phyloP scores from a whole-genome alignment of 805 yeast genomes.

The Geotrichum ghanense region DNA sequence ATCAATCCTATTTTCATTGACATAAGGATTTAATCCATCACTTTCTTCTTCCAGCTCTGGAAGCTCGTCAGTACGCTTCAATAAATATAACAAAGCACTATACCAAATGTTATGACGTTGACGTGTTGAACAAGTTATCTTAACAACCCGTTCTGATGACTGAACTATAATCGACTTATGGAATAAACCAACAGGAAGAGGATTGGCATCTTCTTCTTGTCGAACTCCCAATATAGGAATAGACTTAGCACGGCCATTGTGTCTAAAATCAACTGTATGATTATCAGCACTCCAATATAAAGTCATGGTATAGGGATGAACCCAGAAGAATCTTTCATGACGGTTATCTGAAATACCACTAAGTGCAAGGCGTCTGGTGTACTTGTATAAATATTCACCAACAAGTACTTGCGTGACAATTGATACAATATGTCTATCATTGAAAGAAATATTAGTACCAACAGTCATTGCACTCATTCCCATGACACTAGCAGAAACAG shows the following conservation, averaged over 20 bases:
- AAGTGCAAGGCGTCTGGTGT: conserved; percentile 63
- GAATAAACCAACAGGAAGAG: conserved; percentile 79
- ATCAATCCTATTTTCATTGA: conserved; percentile 9
- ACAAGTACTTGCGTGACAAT: conserved; percentile 87
- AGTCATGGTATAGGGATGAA: conserved; percentile 86
- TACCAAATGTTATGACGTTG: conserved; percentile 88
- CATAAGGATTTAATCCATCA: conserved; percentile 8
- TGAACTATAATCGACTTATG: conserved; percentile 73
- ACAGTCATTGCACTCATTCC: conserved; percentile 15
- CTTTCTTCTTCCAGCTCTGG: conserved; percentile 17
- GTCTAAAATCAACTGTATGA: conserved; percentile 57
- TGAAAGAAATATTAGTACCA: conserved; percentile 14
- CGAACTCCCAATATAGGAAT: conserved; percentile 71
- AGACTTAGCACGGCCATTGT: conserved; percentile 51
- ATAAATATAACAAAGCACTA: conserved; percentile 65
- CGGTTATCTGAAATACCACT: conserved; percentile 59
- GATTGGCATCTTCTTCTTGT: conserved; percentile 73
- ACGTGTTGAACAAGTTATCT: conserved; percentile 78
- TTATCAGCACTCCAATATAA: conserved; percentile 79
- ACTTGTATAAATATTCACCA: conserved; percentile 83
- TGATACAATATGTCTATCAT: conserved; percentile 56
- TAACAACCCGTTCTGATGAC: conserved; percentile 54
- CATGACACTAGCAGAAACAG: neutral
- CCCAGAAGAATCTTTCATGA: conserved; percentile 92
- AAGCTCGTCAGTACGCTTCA: conserved; percentile 31